Evolutionary conservation across 148 eudicot genomes (phyloP).

Genomic region (Oxyria digyna): DNA sequence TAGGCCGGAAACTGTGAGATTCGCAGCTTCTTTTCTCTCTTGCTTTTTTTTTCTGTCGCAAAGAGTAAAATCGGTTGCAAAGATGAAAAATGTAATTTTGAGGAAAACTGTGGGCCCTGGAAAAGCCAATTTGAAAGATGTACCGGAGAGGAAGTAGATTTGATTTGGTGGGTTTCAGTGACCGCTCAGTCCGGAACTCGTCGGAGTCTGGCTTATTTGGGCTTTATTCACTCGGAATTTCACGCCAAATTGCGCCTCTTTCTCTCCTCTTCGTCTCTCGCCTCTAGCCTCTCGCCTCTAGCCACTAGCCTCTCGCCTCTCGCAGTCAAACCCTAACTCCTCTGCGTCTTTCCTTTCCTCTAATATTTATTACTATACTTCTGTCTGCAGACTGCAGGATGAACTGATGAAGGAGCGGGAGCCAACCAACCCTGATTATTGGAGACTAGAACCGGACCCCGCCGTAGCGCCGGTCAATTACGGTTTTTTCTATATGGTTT

Average conservation of each 20-base stretch:
- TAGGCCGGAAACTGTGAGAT: not conserved
- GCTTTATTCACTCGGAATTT: conserved; percentile 6
- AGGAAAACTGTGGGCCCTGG: conserved; percentile 21
- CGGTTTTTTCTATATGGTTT: too few relatives aligned
- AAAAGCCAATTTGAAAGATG: not conserved
- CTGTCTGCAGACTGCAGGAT: not conserved
- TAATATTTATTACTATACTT: not conserved
- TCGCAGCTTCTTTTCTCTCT: not conserved
- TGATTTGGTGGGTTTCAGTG: conserved; percentile 14
- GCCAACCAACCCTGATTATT: not conserved
- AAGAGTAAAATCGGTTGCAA: not conserved
- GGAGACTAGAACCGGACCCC: conserved; percentile 13
- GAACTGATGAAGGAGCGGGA: too few relatives aligned
- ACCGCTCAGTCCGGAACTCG: conserved; percentile 20
- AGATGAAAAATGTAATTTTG: too few relatives aligned
- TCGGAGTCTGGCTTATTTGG: conserved; percentile 24
- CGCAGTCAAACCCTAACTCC: conserved; percentile 22
- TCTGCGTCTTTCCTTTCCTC: conserved; percentile 3
- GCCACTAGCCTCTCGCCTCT: conserved; percentile 5
- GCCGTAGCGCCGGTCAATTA: too few relatives aligned
- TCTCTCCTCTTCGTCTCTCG: conserved; percentile 11
- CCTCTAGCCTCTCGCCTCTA: conserved; percentile 6
- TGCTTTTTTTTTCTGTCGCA: conserved; percentile 4
- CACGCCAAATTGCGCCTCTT: conserved; percentile 12
- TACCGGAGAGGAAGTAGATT: conserved; percentile 20